Evolutionary conservation across 176 grass and related monocot species (phyloP), one percentile per base, ranked within the genome.

Genomic region (Bolboschoenus planiculmis): DNA sequence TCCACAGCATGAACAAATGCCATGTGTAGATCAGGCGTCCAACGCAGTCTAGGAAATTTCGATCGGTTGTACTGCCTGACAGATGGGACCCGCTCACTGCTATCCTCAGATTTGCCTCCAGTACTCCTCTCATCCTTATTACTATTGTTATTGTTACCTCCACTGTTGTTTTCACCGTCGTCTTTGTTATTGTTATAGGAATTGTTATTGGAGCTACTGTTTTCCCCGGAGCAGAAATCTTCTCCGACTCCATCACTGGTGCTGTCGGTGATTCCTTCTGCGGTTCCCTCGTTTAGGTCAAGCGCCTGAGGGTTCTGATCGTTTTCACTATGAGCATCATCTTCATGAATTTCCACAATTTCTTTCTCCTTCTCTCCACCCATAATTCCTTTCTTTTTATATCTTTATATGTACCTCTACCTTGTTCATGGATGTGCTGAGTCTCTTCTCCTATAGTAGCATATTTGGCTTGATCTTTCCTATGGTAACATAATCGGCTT

Each of bases 51-150:
- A 37, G 96, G 90, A 54, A 91, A 60, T 79, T 95, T 95, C 3
- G 96, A 98, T 43, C 96, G 82, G 75, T 92, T 90, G 89, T 98
- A 98, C 50, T 90, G 96, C 87, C 96, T 85, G 84, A 98, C 95
- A 7, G 83, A 75, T 0, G 87, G 81, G 24, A 81, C 61, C 67
- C 83, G 73, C 46, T 87, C 78, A 1, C 85, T 86, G 2, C 68
- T 85, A 44, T 72, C 90, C 4, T 85, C 95, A 0, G 27, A 86
- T 81, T 93, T 91, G 21, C 78, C 77, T 4, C 50, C 85, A n/a
- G n/a, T n/a, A 4, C 59, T 83, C 55, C 81, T 77, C 10, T 85
- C 84, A 33, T 80, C 83, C 10, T 65, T 78, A 55, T 46, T 84
- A 0, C 58, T 84, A 39, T 88, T 77, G 60, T 40, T 82, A 0